These are phyloP conservation scores for Buddleja alternifolia DNA, from an alignment of 257 asterid genomes.

Conservation along the genomic window DNA sequence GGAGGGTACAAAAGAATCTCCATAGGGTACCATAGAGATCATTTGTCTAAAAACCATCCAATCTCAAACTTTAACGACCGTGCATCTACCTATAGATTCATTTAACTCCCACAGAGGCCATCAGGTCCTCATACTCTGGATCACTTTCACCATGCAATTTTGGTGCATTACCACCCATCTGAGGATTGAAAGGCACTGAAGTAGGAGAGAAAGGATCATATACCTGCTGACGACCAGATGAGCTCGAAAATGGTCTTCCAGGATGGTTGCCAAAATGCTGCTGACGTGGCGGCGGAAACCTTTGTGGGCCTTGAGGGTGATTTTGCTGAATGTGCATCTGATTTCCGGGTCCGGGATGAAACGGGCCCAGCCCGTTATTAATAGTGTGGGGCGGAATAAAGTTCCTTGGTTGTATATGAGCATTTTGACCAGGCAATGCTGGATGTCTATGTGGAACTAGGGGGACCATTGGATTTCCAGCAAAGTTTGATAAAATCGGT, in stretches of 20 bases:
- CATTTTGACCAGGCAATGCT: slow-evolving; percentile 41
- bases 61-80: neutral
- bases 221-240: slow-evolving; percentile 58
- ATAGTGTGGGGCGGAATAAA: slow-evolving; percentile 44
- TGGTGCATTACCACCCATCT: slow-evolving; percentile 42
- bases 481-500: slow-evolving; percentile 46
- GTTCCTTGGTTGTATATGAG: slow-evolving; percentile 61
- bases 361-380: slow-evolving; percentile 45
- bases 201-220: slow-evolving; percentile 90
- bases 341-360: slow-evolving; percentile 52
- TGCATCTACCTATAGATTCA: slow-evolving; percentile 32
- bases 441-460: slow-evolving; percentile 49
- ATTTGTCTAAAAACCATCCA: slow-evolving; percentile 14
- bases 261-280: slow-evolving; percentile 54
- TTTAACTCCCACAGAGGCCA: slow-evolving; percentile 85
- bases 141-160: slow-evolving; percentile 58
- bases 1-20: slow-evolving; percentile 26
- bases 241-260: slow-evolving; percentile 44
- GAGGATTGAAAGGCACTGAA: slow-evolving; percentile 50
- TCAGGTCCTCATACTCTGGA: slow-evolving; percentile 82
- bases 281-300: slow-evolving; percentile 50
- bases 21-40: slow-evolving; percentile 7
- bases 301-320: slow-evolving; percentile 47
- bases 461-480: slow-evolving; percentile 41
- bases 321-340: slow-evolving; percentile 62